phyloP scores from a whole-genome alignment of 305 asterid species.

The Lippia alba region DNA sequence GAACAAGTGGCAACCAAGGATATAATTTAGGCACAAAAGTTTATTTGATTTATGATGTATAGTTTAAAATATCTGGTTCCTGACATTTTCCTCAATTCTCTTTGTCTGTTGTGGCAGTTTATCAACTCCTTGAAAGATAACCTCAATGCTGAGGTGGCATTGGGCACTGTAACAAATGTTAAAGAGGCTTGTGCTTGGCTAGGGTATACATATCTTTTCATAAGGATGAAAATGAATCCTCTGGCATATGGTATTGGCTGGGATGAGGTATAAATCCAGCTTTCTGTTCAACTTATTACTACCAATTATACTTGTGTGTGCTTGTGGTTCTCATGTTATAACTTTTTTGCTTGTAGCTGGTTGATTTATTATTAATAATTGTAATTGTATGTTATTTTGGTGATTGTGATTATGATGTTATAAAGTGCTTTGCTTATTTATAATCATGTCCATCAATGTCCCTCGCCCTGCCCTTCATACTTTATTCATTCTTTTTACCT shows the following conservation, averaged over 20 bases:
- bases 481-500: too few relatives aligned
- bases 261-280: slow-evolving; percentile 82
- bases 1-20: slow-evolving; percentile 18
- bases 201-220: slow-evolving; percentile 95
- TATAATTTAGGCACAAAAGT: slow-evolving; percentile 15
- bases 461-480: not conserved
- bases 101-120: slow-evolving; percentile 59
- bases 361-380: too few relatives aligned
- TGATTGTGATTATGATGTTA: too few relatives aligned
- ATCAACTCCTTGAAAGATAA: slow-evolving; percentile 94
- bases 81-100: slow-evolving; percentile 27
- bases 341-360: too few relatives aligned
- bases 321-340: slow-evolving; percentile 2
- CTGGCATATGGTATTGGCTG: slow-evolving; percentile 98
- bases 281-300: slow-evolving; percentile 24
- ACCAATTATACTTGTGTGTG: slow-evolving; percentile 25
- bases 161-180: slow-evolving; percentile 97
- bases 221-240: slow-evolving; percentile 98
- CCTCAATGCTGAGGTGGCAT: slow-evolving; percentile 97
- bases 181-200: slow-evolving; percentile 99
- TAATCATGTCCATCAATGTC: not conserved
- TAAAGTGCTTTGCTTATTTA: too few relatives aligned
- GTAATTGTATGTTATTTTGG: too few relatives aligned
- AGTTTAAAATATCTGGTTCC: slow-evolving; percentile 22
- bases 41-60: slow-evolving; percentile 22